A percentile compares a stretch with the other conserved stretches of the same genome.
Evolutionary conservation across 225 moss, liverwort and hornwort species (phyloP).

Genomic region (Polytrichum formosum): DNA sequence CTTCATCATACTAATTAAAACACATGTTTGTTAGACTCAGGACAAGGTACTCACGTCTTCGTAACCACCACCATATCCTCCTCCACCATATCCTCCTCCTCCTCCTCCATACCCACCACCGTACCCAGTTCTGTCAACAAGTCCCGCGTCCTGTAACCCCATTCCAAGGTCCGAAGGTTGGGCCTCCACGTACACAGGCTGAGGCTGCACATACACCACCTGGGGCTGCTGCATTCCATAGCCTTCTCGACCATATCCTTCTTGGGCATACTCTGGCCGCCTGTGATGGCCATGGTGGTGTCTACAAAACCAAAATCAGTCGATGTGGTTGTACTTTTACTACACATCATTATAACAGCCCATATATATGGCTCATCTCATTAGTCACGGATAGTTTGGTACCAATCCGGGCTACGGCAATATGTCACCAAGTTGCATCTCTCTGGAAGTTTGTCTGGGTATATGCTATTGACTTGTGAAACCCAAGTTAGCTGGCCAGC

Average conservation of each 20-base stretch:
- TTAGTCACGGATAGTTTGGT: no score
- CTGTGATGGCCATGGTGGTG: neutral
- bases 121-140: constrained; percentile 3
- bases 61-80: neutral
- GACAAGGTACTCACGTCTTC: neutral
- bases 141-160: constrained; percentile 16
- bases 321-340: no score
- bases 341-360: no score
- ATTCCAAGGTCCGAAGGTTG: constrained; percentile 34
- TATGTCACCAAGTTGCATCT: no score
- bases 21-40: neutral
- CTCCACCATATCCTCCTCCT: neutral
- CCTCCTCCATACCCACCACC: constrained; percentile 17
- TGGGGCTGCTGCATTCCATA: neutral
- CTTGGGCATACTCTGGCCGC: neutral
- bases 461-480: no score
- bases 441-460: no score
- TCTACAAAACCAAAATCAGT: neutral
- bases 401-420: no score
- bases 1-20: neutral
- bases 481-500: no score
- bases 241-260: neutral
- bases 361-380: no score
- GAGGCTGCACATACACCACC: neutral
- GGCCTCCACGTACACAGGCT: constrained; percentile 21